Base-by-base conservation (phyloP, 2,329 filamentous ascomycete species). In the Atkinsonella texensis region DNA sequence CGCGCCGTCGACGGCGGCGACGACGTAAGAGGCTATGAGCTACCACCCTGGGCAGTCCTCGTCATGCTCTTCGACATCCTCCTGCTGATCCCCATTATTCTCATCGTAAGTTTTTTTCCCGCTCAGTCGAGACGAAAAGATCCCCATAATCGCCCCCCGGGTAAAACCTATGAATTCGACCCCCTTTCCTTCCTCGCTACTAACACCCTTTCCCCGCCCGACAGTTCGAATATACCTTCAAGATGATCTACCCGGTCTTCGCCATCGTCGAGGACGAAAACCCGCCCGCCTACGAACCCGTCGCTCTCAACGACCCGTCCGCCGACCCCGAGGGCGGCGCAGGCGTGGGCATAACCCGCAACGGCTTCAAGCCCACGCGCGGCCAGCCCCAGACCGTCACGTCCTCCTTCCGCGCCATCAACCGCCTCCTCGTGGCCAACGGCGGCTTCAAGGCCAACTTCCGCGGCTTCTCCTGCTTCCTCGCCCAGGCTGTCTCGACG, bases 401-500 rank as follows among this genome's bases (percentile, higher is more conserved):
- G 18, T 69, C 73, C 31, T 78, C 73, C 49, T 61, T 80, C 59
- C 74, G 75, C 58, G 68, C 70, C 59, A 76, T 72, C 53, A 67
- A 71, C 64, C 71, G 73, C 41, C 69, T 77, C 54, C 74, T 96
- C 44, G 73, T 74, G 56, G 70, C 77, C 46, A 70, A 80, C 57
- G 82, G 76, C 54, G 87, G 89, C 55, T 77, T 76, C 68, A 71
- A 71, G 53, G 77, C 84, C 53, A 74, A 79, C 60, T 85, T 88
- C 75, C 84, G 87, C 55, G 89, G 88, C 52, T 63, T 88, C 39
- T 64, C 70, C 52, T 78, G 74, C 62, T 65, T 65, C 49, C 10
- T 80, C 5, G 66, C 71, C 51, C 63, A 75, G 49, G 51, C 33
- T 48, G 0, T 72, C 40, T 53, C 66, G 38, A 65, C 62, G 10